These are phyloP conservation scores for Thyridium curvatum DNA, from an alignment of 2,329 filamentous ascomycete species.

Conservation along the genomic window DNA sequence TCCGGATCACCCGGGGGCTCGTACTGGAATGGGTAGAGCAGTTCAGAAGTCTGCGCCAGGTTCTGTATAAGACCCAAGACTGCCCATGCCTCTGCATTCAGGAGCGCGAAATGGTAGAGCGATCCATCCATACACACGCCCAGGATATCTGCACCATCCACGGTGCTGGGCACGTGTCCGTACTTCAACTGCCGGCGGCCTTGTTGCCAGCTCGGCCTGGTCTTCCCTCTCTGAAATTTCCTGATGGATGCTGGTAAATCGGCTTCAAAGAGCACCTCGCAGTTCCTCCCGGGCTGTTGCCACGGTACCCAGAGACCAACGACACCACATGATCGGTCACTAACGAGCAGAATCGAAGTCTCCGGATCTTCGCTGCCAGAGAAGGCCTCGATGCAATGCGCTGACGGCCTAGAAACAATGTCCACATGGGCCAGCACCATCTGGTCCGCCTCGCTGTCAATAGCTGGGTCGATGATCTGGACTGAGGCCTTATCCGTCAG, in stretches of 20 bases:
- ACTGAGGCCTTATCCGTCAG: slow-evolving; percentile 50
- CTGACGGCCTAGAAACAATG: slow-evolving; percentile 31
- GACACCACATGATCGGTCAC: slow-evolving; percentile 39
- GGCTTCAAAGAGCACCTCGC: slow-evolving; percentile 47
- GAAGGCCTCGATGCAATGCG: slow-evolving; percentile 41
- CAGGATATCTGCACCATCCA: slow-evolving; percentile 46
- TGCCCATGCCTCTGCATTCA: slow-evolving; percentile 56
- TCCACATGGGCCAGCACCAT: slow-evolving; percentile 40
- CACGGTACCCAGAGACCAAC: slow-evolving; percentile 45
- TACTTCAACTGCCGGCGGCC: slow-evolving; percentile 27
- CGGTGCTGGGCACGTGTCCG: slow-evolving; percentile 33
- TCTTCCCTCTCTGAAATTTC: slow-evolving; percentile 45
- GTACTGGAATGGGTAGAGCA: slow-evolving; percentile 42
- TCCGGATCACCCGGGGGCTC: slow-evolving; percentile 16
- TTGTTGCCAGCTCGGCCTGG: slow-evolving; percentile 45
- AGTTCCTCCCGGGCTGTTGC: slow-evolving; percentile 29
- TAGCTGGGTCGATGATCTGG: slow-evolving; percentile 44
- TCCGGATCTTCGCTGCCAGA: slow-evolving; percentile 14
- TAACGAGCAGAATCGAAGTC: slow-evolving; percentile 39
- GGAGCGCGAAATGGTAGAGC: slow-evolving; percentile 61
- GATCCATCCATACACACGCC: slow-evolving; percentile 66
- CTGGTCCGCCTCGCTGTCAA: slow-evolving; percentile 21
- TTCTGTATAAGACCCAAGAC: slow-evolving; percentile 71
- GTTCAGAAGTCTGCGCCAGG: slow-evolving; percentile 43
- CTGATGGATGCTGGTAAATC: slow-evolving; percentile 50